Evolutionary conservation across 2,329 filamentous ascomycete species (phyloP).

Genomic region (Ophiostoma perfectum): DNA sequence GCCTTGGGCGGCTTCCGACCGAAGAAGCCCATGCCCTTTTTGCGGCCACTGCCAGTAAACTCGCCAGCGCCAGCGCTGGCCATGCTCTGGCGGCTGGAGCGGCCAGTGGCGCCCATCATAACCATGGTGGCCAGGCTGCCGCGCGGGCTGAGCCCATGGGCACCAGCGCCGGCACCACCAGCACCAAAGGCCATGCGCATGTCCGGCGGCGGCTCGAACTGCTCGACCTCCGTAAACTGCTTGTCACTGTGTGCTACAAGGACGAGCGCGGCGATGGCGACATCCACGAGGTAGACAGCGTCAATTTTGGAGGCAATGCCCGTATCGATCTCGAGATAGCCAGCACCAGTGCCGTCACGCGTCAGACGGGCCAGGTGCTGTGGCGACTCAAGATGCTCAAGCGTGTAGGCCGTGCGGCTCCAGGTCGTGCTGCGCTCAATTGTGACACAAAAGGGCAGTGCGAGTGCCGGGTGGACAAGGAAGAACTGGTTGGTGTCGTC

Average conservation of each 20-base stretch:
- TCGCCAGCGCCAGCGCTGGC: constrained; percentile 1
- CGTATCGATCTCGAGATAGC: constrained; percentile 58
- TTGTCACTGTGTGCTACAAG: constrained; percentile 55
- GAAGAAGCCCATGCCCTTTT: constrained; percentile 14
- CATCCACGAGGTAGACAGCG: constrained; percentile 57
- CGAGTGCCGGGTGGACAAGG: constrained; percentile 58
- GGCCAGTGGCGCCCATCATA: constrained; percentile 27
- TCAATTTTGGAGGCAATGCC: constrained; percentile 55
- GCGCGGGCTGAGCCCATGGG: constrained; percentile 12
- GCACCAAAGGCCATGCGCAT: neutral
- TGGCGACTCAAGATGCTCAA: constrained; percentile 60
- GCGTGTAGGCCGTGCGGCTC: constrained; percentile 57
- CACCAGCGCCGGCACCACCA: neutral
- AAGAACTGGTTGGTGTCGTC: constrained; percentile 55
- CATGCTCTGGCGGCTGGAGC: constrained; percentile 32
- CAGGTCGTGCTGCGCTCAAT: constrained; percentile 54
- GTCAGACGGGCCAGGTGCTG: constrained; percentile 56
- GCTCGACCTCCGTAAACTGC: constrained; percentile 45
- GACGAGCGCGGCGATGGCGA: constrained; percentile 55
- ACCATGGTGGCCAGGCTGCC: constrained; percentile 27
- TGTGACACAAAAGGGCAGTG: constrained; percentile 58
- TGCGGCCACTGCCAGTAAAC: constrained; percentile 21
- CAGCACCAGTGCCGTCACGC: constrained; percentile 53
- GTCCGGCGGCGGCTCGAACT: constrained; percentile 54
- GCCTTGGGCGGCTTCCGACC: constrained; percentile 25